Evolutionary conservation across 108 stramenopile species (phyloP), one percentile per base, ranked within the genome.

Genomic region (Skeletonema marinoi): DNA sequence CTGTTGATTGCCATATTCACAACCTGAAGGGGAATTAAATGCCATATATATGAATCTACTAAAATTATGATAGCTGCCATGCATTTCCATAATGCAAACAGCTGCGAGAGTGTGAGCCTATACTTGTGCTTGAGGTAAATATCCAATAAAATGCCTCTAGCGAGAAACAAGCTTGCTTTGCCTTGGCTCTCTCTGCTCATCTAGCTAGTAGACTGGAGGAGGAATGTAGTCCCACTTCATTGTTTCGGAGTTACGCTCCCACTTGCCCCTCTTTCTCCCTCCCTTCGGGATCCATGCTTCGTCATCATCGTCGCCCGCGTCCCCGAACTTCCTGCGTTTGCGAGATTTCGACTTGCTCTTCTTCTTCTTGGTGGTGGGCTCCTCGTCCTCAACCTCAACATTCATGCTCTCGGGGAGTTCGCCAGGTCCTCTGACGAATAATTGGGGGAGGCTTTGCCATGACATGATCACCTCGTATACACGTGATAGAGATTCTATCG

Each of bases 301-400:
- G 46, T 69, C 68, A 44, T 69, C 46, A 13, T 69, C 68, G 25
- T 25, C 25, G 0, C 25, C 0, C 68, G 16, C 68, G n/a, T 48
- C 68, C 3, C 68, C 68, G 48, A 69, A 69, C 46, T 69, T 69
- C 21, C 44, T 48, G 48, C 68, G 68, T 25, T 69, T 69, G 30
- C 68, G 68, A 6, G 35, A 6, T 36, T 36, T 36, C 35, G 35
- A 36, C 35, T 6, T 6, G n/a, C 30, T n/a, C 14, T 29, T 51
- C 30, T 69, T 69, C 68, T 51, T 58, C 6, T 5, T 25, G 25
- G 25, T 25, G 25, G 25, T 25, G 25, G 25, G 25, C 25, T 25
- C 25, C 21, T 19, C 56, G 6, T 48, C 50, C 33, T 54, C 32
- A 11, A 0, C 54, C 38, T 29, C 31, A 3, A 30, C n/a, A 44